Base-by-base conservation (phyloP, 768 basidiomycete genomes). In the Naganishia onofrii region DNA sequence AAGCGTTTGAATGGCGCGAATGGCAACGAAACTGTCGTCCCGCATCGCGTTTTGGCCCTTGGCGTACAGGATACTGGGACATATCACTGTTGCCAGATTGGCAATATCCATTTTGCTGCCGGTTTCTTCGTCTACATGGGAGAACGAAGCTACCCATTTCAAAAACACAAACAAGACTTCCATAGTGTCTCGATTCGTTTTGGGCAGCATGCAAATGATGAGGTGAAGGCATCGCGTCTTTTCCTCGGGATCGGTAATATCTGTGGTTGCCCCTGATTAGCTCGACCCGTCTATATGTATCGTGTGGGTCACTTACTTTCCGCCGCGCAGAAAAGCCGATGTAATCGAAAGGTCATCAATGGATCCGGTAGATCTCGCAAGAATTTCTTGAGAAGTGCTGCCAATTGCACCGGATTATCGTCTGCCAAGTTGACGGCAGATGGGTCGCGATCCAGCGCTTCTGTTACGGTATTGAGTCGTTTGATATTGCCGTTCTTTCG, bases 61-160 rank as follows among this genome's bases (percentile, higher is more conserved):
- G 29, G 84, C 81, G 80, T 94, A 96, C 46, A 99, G 87, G 72
- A 99, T 98, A 76, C 92, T 97, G n/a, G 96, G 96, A 76, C 90
- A 90, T 74, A 98, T 94, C 81, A 98, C 95, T 10, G 93, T 97
- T 42, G 96, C 93, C 74, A 99, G 85, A 80, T 99, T 99, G 21
- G 85, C 85, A 56, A 98, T 84, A 81, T 99, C 96, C 96, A 99
- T 99, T 83, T 95, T 94, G 83, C 91, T 94, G 51, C 94, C 94
- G 0, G 95, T 97, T 77, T 92, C 91, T 74, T 93, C 92, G 77
- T 97, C 94, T 84, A 94, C 88, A 81, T 99, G 95, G 58, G 96
- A 93, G 80, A 99, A 99, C 1, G 93, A 96, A 12, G 95, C 95
- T 13, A 99, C 96, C 96, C 96, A 99, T 82, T 97, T 96, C 74